phyloP scores from a whole-genome alignment of 2,329 filamentous ascomycete species.

The Exophiala sideris region DNA sequence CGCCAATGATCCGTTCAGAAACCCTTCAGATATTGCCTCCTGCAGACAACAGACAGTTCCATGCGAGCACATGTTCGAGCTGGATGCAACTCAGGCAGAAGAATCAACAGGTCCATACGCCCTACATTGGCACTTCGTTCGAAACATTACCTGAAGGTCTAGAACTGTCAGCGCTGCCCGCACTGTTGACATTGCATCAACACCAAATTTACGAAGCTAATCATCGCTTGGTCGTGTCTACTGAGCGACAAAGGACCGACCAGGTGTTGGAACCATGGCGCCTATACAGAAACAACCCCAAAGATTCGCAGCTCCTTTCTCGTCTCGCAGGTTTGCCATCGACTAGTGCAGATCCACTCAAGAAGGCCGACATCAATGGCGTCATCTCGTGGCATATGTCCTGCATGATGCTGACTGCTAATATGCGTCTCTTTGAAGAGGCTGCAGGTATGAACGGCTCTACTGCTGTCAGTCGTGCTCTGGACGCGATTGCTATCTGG shows the following conservation, averaged over 20 bases:
- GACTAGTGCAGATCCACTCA: not conserved
- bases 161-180: not conserved
- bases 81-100: not conserved
- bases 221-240: not conserved
- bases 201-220: not conserved
- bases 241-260: not conserved
- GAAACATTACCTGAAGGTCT: not conserved
- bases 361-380: not conserved
- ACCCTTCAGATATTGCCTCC: not conserved
- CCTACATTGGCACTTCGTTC: not conserved
- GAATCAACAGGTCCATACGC: not conserved
- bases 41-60: not conserved
- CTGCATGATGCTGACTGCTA: not conserved
- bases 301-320: not conserved
- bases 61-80: not conserved
- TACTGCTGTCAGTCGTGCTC: constrained; percentile 23
- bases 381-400: not conserved
- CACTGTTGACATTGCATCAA: not conserved
- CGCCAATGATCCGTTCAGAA: not conserved
- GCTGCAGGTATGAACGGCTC: not conserved
- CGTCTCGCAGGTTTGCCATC: not conserved
- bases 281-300: not conserved
- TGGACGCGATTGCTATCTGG: constrained; percentile 50
- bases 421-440: not conserved
- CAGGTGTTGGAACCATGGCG: not conserved